Evolutionary conservation across 75 land plant genomes (phyloP), one percentile per base, ranked within the genome.

Genomic region (Isoetes taiwanensis): DNA sequence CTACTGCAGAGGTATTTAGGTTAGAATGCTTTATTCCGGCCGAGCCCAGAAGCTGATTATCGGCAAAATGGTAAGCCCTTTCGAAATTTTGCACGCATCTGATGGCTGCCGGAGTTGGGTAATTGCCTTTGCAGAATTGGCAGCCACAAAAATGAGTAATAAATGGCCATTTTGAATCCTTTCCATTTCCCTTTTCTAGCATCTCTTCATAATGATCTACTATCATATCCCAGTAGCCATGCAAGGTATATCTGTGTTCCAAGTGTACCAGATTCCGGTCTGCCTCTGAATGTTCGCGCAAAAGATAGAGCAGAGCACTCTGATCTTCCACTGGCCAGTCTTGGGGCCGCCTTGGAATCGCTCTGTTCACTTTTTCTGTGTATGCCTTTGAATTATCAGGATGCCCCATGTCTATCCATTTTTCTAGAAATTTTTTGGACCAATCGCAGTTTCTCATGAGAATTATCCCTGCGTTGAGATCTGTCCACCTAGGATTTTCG

Each of bases 101-200:
- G 2, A 32, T 54, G 1, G 30, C 26, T 3, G 32, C 33, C 17
- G 54, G 30, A 4, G 66, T 34, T 23, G 56, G 34, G 30, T 28
- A 8, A 10, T 6, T 2, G 34, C 65, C 52, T 2, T 60, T 52
- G 21, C 75, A 72, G 42, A 72, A 69, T 2, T 70, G 54, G 28
- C 75, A 72, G 2, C 75, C 75, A 38, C 65, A 61, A 41, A 72
- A 72, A 32, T 72, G 75, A 2, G 75, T 72, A n/a, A 71, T 34
- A 19, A 72, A 72, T 0, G 75, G 75, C 73, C 72, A 62, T 23
- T 54, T 43, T 0, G 42, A 59, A 17, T 52, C 72, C 9, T 58
- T 41, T 3, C 61, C 31, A 1, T 29, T 16, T 0, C 39, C 46
- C 43, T 35, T 61, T 41, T 54, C 33, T 28, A 37, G 23, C 40